Base-by-base conservation (phyloP, 176 grass and related monocot genomes). In the Ampelocalamus luodianensis region DNA sequence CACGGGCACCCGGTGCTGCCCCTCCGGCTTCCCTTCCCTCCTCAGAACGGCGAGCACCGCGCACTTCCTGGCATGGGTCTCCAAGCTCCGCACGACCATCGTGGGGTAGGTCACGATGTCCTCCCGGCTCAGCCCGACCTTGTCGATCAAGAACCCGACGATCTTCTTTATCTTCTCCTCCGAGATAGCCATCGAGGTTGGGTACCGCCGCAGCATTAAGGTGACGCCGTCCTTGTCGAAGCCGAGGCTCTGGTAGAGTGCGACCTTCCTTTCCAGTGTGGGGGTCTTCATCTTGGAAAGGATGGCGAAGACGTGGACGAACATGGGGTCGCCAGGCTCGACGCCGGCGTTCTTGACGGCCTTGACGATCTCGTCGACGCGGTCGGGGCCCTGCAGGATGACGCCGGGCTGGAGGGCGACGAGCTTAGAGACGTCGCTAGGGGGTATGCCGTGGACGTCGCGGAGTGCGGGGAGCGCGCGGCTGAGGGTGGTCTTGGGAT, bases 181-280 rank as follows among this genome's bases (percentile, higher is more conserved):
- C 2, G 74, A 88, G 74, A n/a, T 0, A 37, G 8, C 5, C 44
- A 83, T 5, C 7, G 12, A 3, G 2, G 0, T 0, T 1, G 80
- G 74, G 36, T 9, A 58, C 66, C 56, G 43, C 66, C 58, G 37
- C 37, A 84, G 53, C 46, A 89, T 79, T 16, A 20, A 39, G 18
- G 2, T 38, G 69, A 89, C 22, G 16, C 2, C 17, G 6, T 79
- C 75, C 37, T 73, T 66, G 7, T 55, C 18, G 20, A 87, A 90
- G 40, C 78, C 83, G 1, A 86, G 72, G 50, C 76, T 75, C 17
- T 12, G 45, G 44, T 48, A 90, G 5, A 84, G 10, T 7, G 83
- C 87, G 20, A 87, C 5, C 74, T 92, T 90, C 53, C 62, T 87
- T 74, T 92, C 79, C 51, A 85, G 58, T 20, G 60, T 90, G 7